Base-by-base conservation (phyloP, 495 filamentous ascomycete species). In the Aspergillus sparsus region DNA sequence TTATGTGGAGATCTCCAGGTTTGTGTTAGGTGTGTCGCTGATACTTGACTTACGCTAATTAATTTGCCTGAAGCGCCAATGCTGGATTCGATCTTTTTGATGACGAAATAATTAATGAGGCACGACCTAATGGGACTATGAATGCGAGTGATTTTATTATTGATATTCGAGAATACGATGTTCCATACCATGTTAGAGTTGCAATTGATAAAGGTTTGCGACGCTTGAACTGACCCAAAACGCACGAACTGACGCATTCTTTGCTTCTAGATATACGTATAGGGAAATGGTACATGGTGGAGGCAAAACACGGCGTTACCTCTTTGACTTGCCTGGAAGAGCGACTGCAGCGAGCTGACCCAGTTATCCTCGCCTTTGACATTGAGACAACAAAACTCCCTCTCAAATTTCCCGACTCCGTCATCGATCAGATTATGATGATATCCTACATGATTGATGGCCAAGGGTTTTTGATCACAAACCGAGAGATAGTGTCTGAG, bases 391-490 rank as follows among this genome's bases (percentile, higher is more conserved):
- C 91, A 5, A 99, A 99, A 66, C 80, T 96, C 36, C 94, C 94
- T 12, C 79, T 99, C 50, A 99, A 99, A 71, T 99, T 99, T 68
- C 94, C 94, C n/a, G 95, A 98, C 70, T 88, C 94, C 0, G 81
- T 90, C 2, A 87, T 96, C 63, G 94, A 99, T 75, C 94, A 96
- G 74, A 87, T 99, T 65, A 99, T 99, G 93, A 99, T 99, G 94
- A 95, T 99, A 65, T 98, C 95, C 13, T 99, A 98, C 76, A 99
- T 99, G 94, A 98, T 99, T 63, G 94, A 99, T 66, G 94, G 95
- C 1, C 93, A 97, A 75, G 94, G 94, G 12, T 98, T 99, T 69
- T 77, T 99, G 6, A 97, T 99, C 70, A 99, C 95, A 6, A 99
- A 99, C 71, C 85, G 95, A 62, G 93, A 98, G 73, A 95, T 99